Evolutionary conservation across 805 yeast genomes (phyloP).

Genomic region (Komagataella phaffii): DNA sequence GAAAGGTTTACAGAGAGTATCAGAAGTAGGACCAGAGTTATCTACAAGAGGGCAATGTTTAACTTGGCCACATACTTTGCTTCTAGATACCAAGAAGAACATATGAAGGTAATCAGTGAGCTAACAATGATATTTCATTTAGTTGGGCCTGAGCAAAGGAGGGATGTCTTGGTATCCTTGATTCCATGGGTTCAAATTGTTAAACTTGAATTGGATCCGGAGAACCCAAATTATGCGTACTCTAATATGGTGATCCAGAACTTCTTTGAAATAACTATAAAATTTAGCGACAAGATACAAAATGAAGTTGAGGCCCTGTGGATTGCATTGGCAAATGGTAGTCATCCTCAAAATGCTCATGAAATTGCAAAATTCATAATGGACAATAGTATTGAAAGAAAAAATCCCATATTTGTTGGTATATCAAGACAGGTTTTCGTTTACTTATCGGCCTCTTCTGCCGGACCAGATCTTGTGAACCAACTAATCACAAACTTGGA

Average conservation of each 20-base stretch:
- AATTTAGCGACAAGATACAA: conserved; percentile 59
- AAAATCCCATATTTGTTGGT: conserved; percentile 65
- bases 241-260: conserved; percentile 66
- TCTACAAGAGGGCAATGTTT: conserved; percentile 76
- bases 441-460: conserved; percentile 45
- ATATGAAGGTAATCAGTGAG: conserved; percentile 54
- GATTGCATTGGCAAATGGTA: conserved; percentile 82
- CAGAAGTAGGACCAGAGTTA: conserved; percentile 63
- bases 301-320: conserved; percentile 90
- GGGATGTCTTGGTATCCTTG: conserved; percentile 68
- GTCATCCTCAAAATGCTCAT: conserved; percentile 53
- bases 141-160: conserved; percentile 44
- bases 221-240: conserved; percentile 20
- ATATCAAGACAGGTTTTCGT: conserved; percentile 73
- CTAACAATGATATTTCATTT: conserved; percentile 55
- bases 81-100: conserved; percentile 39
- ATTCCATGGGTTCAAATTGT: conserved; percentile 90
- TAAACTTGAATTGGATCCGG: conserved; percentile 31
- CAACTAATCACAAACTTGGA: conserved; percentile 56
- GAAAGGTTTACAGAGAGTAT: conserved; percentile 56
- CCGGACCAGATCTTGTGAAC: conserved; percentile 42
- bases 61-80: conserved; percentile 71
- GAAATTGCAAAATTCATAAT: conserved; percentile 61
- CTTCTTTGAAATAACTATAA: conserved; percentile 73
- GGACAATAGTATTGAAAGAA: conserved; percentile 50